These are phyloP conservation scores for Aspergillus neoniger DNA, from an alignment of 2,329 filamentous ascomycete genomes.

Conservation along the genomic window DNA sequence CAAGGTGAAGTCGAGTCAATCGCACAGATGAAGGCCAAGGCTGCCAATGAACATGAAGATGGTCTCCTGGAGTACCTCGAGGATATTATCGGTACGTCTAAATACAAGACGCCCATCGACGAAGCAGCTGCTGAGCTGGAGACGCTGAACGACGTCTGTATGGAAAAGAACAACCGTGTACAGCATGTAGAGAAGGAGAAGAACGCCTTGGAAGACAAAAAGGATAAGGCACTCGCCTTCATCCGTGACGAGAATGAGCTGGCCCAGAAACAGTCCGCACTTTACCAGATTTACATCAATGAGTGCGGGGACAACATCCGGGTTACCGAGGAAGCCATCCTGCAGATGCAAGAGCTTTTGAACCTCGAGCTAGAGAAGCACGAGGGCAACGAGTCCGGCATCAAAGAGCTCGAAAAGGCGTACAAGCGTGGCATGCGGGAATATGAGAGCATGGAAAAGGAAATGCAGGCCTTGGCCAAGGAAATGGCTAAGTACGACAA, in stretches of 20 bases:
- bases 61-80: constrained; percentile 95
- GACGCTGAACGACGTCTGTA: constrained; percentile 86
- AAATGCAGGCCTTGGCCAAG: constrained; percentile 75
- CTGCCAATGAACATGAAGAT: constrained; percentile 91
- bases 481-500: constrained; percentile 94
- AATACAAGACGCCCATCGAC: constrained; percentile 96
- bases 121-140: constrained; percentile 90
- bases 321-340: constrained; percentile 85
- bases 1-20: constrained; percentile 99
- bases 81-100: constrained; percentile 97
- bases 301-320: constrained; percentile 87
- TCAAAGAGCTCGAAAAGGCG: constrained; percentile 83
- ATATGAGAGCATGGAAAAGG: constrained; percentile 78
- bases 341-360: constrained; percentile 84
- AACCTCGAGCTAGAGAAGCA: constrained; percentile 89
- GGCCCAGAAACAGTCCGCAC: constrained; percentile 79
- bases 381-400: constrained; percentile 82
- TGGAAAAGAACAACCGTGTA: constrained; percentile 92
- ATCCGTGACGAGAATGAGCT: constrained; percentile 94
- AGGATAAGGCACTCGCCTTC: constrained; percentile 86
- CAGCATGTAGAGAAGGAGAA: constrained; percentile 99
- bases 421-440: constrained; percentile 83
- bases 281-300: constrained; percentile 88
- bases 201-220: constrained; percentile 89
- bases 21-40: constrained; percentile 98